Base-by-base conservation (phyloP, 2,329 filamentous ascomycete species). In the Biscogniauxia sp. region DNA sequence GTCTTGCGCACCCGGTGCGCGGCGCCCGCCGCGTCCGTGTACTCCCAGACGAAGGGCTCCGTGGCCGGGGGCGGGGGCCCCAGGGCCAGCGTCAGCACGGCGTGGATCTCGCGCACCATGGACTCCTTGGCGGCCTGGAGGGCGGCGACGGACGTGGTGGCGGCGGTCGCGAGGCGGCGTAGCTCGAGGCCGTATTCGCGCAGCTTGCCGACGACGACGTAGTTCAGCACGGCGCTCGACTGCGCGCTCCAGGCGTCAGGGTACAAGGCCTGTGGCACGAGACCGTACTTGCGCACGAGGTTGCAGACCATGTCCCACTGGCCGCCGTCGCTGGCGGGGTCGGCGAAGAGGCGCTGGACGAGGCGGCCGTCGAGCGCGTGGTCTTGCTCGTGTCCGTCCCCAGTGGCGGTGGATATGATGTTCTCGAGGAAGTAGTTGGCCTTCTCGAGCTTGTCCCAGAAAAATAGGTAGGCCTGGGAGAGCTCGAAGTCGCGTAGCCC, bases 261-360 rank as follows among this genome's bases (percentile, higher is more conserved):
- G 72, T 95, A 96, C 2, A 96, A 76, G 0, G 81, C 78, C 73
- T 96, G 90, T 2, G 92, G 92, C 0, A 95, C 88, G n/a, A 96
- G 84, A 26, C 93, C 93, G 71, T 96, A 96, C 77, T 96, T 96
- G 52, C 85, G 78, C 5, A 96, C 91, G 9, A 96, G 79, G 70
- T 96, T 96, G 66, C 87, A 89, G 2, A 93, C 89, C 92, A 96
- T 96, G 74, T 96, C 92, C 91, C 91, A 96, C 74, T 96, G 92
- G 0, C 93, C 92, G 26, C 93, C 92, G 72, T 96, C 93, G 7
- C 84, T 85, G 4, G 95, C 87, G 0, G 92, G 88, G 20, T 84
- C 82, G 0, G 79, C 77, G 26, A 94, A 79, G 3, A 96, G 77
- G 3, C 83, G 83, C 72, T 93, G 88, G 2, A 96, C 82, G 3